Evolutionary conservation across 2,329 filamentous ascomycete genomes (phyloP), one percentile per base, ranked within the genome.

Genomic region (Cadophora sp.): DNA sequence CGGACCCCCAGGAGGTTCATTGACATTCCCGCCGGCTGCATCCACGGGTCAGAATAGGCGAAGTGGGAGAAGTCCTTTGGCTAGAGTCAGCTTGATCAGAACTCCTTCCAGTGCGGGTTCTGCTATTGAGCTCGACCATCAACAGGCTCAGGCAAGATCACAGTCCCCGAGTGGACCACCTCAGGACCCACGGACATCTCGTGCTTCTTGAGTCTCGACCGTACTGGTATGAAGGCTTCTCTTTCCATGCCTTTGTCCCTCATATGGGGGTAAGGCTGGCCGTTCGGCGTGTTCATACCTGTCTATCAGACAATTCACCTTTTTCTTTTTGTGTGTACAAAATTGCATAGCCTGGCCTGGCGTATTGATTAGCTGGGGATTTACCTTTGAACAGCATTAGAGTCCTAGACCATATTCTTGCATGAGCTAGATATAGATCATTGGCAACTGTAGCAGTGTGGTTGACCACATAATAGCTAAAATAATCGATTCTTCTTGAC

Each of bases 31-130:
- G 34, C 67, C 64, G 62, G 50, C 69, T 67, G 62, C 74, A 63
- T 67, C 74, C 29, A 53, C 48, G 62, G 66, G 67, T 55, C 58
- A 73, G 51, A 67, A 71, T 67, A 63, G 75, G 65, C 67, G 73
- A 50, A 73, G 71, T 62, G 77, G 74, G 26, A 73, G 77, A 53
- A 80, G 79, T 65, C 79, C 80, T 53, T 71, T 80, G 14, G 79
- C 76, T 4, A 74, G 78, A 65, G 71, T 74, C 59, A 79, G 77
- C 68, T 71, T 79, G 8, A 73, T 79, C n/a, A 72, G 77, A 59
- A 76, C 72, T 2, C 65, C 69, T 19, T 74, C 75, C 0, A 69
- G 73, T 31, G 74, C 76, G 2, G 71, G 66, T 12, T 62, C 63
- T 34, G 71, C 68, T 16, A 75, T 72, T 59, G 76, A 76, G 66